Evolutionary conservation across 306 rosid species (phyloP), one percentile per base, ranked within the genome.

Genomic region (Malus sylvestris): DNA sequence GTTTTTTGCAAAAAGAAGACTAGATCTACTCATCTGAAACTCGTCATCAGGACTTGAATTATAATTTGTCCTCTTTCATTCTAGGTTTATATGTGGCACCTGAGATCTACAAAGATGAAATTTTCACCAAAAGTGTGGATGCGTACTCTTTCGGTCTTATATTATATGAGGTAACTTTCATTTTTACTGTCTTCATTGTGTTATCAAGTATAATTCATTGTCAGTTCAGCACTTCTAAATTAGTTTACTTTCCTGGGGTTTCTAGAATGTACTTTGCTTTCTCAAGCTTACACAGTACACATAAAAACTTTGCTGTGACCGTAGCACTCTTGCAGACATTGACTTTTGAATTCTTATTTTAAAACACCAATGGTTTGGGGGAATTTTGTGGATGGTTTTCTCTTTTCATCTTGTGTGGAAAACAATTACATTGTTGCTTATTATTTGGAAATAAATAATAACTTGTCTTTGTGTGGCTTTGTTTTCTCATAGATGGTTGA

Each of bases 1-100:
- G 10, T 45, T 42, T 23, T 15, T 68, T 27, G 67, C 20, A 22
- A 64, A 32, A 15, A 8, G n/a, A 69, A 45, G 46, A 32, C 30
- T 29, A 30, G 65, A 27, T 75, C 68, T 75, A 32, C 23, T 16
- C 18, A 22, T 81, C 8, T 32, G 15, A 25, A 60, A 19, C 67
- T 68, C 68, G 33, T 44, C 27, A 38, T 29, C 29, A 52, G 53
- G 77, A 64, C 78, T 77, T 78, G 57, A 46, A 70, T 64, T 40
- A 65, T 80, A 49, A 58, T 83, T 67, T 45, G 87, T 81, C 68
- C 42, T 80, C 71, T 70, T 77, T 35, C 55, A 67, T 62, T 82
- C 83, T 73, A 96, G 99, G 85, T 87, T 84, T 87, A 73, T 96
- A 96, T 66, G 51, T 93, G 88, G 96, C 98, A 70, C 99, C 99